Conservation (phyloP, 2,329 filamentous ascomycete genomes). For the Botrytis byssoidea region DNA sequence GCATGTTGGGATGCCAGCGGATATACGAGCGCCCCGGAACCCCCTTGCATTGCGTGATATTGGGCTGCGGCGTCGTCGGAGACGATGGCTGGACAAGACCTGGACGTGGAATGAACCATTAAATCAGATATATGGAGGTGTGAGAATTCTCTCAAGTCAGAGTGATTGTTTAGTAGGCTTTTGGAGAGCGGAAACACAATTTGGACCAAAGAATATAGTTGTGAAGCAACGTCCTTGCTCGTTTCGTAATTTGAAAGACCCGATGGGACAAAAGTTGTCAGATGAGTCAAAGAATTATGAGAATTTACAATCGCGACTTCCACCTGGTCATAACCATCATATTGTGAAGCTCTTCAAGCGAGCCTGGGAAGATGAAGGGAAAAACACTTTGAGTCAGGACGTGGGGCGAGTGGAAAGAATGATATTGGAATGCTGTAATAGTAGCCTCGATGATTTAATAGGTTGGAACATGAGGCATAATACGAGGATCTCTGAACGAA, state of each 20-base stretch:
- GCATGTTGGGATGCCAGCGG: background rate
- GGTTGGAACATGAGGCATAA: background rate
- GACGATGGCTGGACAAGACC: background rate
- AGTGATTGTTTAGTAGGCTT: background rate
- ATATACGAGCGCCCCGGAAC: background rate
- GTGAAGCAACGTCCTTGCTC: background rate
- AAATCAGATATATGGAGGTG: background rate
- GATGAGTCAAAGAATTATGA: background rate
- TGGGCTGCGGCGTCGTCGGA: background rate
- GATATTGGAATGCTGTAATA: background rate
- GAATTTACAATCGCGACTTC: background rate
- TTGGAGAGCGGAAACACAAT: background rate
- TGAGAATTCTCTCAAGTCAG: background rate
- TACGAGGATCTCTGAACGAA: background rate
- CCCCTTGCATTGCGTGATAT: background rate
- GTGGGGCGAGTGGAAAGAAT: background rate
- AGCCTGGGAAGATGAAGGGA: background rate
- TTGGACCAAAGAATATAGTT: background rate
- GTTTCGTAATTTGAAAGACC: background rate
- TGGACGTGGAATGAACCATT: background rate
- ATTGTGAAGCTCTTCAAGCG: background rate
- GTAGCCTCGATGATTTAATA: background rate
- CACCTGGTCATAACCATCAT: background rate
- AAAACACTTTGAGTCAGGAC: background rate
- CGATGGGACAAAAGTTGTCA: background rate